Base-by-base conservation (phyloP, 306 rosid genomes). In the Albizia julibrissin region DNA sequence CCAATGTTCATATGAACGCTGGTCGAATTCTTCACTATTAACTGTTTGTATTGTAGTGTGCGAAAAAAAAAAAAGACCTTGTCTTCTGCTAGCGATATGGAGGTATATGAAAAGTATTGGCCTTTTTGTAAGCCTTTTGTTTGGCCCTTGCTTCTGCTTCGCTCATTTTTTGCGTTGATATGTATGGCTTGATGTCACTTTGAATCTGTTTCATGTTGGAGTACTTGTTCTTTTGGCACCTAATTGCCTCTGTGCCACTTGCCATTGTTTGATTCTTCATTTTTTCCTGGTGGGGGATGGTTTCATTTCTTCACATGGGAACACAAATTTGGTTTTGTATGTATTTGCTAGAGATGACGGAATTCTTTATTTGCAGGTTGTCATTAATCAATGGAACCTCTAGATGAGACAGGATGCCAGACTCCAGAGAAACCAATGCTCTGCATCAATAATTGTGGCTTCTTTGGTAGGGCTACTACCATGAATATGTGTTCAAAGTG, bases 401-500 rank as follows among this genome's bases (percentile, higher is more conserved):
- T 79, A 1, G 89, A 92, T 14, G 91, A 79, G 89, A 89, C 88
- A 13, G 91, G 89, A 79, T 88, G 96, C 88, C 93, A 89, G 72
- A 87, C 95, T 66, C 89, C 80, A 2, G 91, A 89, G 10, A 80
- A 88, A 50, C 89, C 97, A 44, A 88, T 90, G 59, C 91, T 86
- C 71, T 92, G 97, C 73, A 76, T 88, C 46, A 90, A 90, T 59
- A 90, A 90, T 78, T 92, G 97, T 77, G 97, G 94, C 37, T 90
- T 92, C 84, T 92, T 92, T 46, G 97, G 97, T 29, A 84, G 94
- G 86, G 92, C 88, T 5, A 76, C 88, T 22, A 92, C 93, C 9
- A 92, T 90, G 93, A 90, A 92, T 79, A 90, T 92, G 97, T 92
- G 94, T 56, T 92, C 97, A 58, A 88, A 88, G 79, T 91, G 96